These are phyloP conservation scores for Liquidambar formosana DNA, from an alignment of 164 flowering plant species.

Conservation along the genomic window DNA sequence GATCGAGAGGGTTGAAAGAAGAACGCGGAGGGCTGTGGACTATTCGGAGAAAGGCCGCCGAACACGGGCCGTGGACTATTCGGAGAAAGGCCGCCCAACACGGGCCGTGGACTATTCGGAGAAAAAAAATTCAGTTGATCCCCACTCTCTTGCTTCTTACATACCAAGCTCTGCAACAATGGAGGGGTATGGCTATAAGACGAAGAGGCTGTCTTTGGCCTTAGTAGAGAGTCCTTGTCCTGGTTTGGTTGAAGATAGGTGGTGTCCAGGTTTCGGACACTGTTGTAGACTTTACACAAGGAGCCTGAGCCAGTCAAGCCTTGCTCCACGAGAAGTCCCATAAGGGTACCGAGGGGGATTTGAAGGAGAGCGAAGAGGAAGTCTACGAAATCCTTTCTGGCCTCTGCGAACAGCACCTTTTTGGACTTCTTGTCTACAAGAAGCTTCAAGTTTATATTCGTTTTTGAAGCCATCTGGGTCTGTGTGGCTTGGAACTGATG, in stretches of 20 bases:
- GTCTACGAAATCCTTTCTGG: constrained; percentile 9
- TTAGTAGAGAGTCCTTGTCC: background rate
- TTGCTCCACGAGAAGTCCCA: background rate
- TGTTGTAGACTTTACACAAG: background rate
- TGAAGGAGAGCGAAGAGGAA: background rate
- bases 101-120: too few relatives aligned
- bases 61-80: too few relatives aligned
- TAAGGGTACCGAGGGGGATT: background rate
- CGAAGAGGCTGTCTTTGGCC: background rate
- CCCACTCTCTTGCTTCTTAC: background rate
- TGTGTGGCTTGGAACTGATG: too few relatives aligned
- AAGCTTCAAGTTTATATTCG: background rate
- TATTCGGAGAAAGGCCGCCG: too few relatives aligned
- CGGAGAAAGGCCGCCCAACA: too few relatives aligned
- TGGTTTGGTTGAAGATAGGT: background rate
- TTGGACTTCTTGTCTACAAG: background rate
- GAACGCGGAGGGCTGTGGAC: too few relatives aligned
- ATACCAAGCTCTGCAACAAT: background rate
- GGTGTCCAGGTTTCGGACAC: background rate
- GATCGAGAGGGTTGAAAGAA: background rate
- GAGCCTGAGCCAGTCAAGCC: background rate
- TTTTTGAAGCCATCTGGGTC: background rate
- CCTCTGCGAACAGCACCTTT: constrained; percentile 7
- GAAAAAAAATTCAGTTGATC: too few relatives aligned
- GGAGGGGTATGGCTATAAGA: background rate